These are phyloP conservation scores for Claviceps purpurea DNA, from an alignment of 2,329 filamentous ascomycete species.

Conservation along the genomic window DNA sequence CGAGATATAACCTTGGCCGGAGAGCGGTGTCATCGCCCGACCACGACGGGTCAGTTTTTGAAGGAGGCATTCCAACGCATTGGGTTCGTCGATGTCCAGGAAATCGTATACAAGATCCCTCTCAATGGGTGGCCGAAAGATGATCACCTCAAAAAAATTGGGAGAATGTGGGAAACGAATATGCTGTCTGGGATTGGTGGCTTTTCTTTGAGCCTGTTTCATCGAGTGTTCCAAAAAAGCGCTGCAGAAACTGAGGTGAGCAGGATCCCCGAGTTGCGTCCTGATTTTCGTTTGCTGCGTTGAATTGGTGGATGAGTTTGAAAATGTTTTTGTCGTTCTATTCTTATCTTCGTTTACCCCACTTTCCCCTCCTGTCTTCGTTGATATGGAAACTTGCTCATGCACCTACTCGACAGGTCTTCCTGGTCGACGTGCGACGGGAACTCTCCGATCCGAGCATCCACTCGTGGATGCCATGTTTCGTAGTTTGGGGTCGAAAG, in stretches of 20 bases:
- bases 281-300: not conserved
- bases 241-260: slow-evolving; percentile 36
- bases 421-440: slow-evolving; percentile 34
- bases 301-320: too few relatives aligned
- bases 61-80: slow-evolving; percentile 28
- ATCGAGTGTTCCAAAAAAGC: slow-evolving; percentile 26
- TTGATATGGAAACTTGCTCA: not conserved
- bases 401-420: slow-evolving; percentile 21
- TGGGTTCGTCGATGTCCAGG: slow-evolving; percentile 42
- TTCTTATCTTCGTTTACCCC: not conserved
- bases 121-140: slow-evolving; percentile 40
- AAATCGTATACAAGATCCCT: slow-evolving; percentile 39
- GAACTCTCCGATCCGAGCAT: slow-evolving; percentile 31
- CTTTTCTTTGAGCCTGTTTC: slow-evolving; percentile 27
- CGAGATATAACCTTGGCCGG: slow-evolving; percentile 27
- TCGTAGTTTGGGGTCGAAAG: slow-evolving; percentile 38
- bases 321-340: not conserved
- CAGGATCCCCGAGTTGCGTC: not conserved
- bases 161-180: slow-evolving; percentile 31
- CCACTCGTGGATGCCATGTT: slow-evolving; percentile 35
- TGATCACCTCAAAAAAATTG: slow-evolving; percentile 27
- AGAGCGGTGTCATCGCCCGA: slow-evolving; percentile 22
- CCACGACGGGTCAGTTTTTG: slow-evolving; percentile 21
- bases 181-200: slow-evolving; percentile 30
- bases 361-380: not conserved